These are phyloP conservation scores for Naegleria fowleri DNA, from an alignment of 208 protist species.

Conservation along the genomic window DNA sequence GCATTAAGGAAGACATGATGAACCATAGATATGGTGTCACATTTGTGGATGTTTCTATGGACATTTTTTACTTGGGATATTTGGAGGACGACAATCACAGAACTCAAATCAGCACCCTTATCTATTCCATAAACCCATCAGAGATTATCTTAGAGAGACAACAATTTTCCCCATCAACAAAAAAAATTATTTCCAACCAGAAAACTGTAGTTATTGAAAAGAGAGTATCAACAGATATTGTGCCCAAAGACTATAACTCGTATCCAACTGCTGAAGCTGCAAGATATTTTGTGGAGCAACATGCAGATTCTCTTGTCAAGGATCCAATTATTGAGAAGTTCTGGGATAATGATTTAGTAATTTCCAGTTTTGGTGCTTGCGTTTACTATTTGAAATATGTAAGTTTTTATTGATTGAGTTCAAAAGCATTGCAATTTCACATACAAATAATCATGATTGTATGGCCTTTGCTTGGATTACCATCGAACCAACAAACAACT, in stretches of 20 bases:
- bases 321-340: neutral
- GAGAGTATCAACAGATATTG: neutral
- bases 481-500: too few species aligned
- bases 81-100: slow-evolving; percentile 29
- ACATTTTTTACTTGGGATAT: slow-evolving; percentile 23
- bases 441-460: too few species aligned
- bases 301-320: neutral
- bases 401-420: neutral
- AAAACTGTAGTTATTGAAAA: neutral
- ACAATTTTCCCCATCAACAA: neutral
- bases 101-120: slow-evolving; percentile 41
- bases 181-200: neutral
- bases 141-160: slow-evolving; percentile 40
- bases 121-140: slow-evolving; percentile 37
- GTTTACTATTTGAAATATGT: slow-evolving; percentile 26
- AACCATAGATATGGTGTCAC: slow-evolving; percentile 23
- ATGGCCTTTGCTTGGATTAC: too few species aligned
- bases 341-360: slow-evolving; percentile 29
- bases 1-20: slow-evolving; percentile 36
- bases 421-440: neutral
- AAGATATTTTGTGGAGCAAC: neutral
- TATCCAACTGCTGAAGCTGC: neutral
- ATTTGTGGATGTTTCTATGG: slow-evolving; percentile 42
- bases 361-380: slow-evolving; percentile 26
- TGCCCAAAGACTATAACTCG: neutral